Conservation (phyloP, 805 yeast species). For the Torulaspora quercuum region DNA sequence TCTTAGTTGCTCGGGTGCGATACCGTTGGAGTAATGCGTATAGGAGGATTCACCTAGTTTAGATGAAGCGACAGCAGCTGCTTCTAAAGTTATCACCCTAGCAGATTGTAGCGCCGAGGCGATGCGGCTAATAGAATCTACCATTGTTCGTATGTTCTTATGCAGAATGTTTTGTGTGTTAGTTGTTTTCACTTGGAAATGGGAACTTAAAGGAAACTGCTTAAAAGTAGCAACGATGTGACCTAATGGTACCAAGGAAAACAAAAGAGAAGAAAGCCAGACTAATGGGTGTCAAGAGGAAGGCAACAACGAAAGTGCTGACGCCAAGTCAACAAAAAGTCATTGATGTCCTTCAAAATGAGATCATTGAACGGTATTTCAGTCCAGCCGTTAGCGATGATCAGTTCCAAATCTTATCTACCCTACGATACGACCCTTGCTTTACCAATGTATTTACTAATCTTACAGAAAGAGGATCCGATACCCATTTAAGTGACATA, state of each 20-base stretch:
- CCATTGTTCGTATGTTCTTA: constrained; percentile 35
- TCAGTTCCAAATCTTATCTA: constrained; percentile 58
- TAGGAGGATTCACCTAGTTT: constrained; percentile 59
- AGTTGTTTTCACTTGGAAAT: background rate
- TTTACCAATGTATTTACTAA: constrained; percentile 28
- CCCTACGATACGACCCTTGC: constrained; percentile 72
- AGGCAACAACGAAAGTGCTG: constrained; percentile 12
- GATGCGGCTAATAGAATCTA: constrained; percentile 56
- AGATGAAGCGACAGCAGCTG: constrained; percentile 75
- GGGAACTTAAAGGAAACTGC: too few species aligned
- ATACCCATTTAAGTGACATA: constrained; percentile 11
- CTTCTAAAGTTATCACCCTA: constrained; percentile 71
- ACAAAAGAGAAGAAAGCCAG: background rate
- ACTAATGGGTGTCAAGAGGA: constrained; percentile 12
- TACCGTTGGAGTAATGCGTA: constrained; percentile 39
- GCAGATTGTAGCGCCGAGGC: constrained; percentile 78
- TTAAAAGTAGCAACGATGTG: too few species aligned
- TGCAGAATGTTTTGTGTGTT: background rate
- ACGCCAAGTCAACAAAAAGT: constrained; percentile 18
- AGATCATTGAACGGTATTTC: constrained; percentile 20
- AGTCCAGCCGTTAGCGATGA: constrained; percentile 14
- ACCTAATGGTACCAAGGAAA: background rate
- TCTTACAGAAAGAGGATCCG: background rate
- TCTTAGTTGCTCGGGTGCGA: constrained; percentile 63
- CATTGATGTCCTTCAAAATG: constrained; percentile 19